Evolutionary conservation across 129 eudicot genomes (phyloP).

Genomic region (Pulicaria dysenterica): DNA sequence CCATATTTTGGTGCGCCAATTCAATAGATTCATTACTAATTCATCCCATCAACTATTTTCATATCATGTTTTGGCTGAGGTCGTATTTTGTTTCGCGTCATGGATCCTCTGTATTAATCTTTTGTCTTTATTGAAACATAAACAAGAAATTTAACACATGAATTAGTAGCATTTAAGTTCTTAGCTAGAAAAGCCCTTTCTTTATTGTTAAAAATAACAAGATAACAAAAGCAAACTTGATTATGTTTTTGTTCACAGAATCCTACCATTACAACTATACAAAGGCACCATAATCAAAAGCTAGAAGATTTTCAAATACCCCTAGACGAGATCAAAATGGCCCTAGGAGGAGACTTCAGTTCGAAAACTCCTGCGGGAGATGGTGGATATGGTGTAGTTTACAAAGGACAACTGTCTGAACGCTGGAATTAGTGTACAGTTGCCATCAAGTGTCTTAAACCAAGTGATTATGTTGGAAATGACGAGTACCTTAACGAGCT

Average conservation of each 20-base stretch:
- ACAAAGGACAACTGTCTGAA: neutral
- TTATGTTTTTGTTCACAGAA: neutral
- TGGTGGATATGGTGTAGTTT: neutral
- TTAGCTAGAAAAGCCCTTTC: too few relatives aligned
- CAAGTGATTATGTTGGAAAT: neutral
- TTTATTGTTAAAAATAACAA: too few relatives aligned
- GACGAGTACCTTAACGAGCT: neutral
- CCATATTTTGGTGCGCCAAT: too few relatives aligned
- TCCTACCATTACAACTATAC: neutral
- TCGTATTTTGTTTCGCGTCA: too few relatives aligned
- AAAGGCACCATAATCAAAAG: neutral
- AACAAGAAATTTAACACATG: too few relatives aligned
- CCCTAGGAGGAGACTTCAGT: neutral
- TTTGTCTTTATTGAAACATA: too few relatives aligned
- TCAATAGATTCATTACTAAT: too few relatives aligned
- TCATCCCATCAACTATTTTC: too few relatives aligned
- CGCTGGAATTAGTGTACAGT: neutral
- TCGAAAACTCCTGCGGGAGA: neutral
- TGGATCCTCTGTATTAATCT: too few relatives aligned
- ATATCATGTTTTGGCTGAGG: too few relatives aligned
- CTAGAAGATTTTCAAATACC: neutral
- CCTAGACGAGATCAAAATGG: neutral
- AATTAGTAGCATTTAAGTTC: too few relatives aligned
- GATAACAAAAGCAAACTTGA: neutral
- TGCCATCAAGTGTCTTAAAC: neutral